Evolutionary conservation across 2,329 filamentous ascomycete species (phyloP).

Genomic region (Scedosporium aurantiacum): DNA sequence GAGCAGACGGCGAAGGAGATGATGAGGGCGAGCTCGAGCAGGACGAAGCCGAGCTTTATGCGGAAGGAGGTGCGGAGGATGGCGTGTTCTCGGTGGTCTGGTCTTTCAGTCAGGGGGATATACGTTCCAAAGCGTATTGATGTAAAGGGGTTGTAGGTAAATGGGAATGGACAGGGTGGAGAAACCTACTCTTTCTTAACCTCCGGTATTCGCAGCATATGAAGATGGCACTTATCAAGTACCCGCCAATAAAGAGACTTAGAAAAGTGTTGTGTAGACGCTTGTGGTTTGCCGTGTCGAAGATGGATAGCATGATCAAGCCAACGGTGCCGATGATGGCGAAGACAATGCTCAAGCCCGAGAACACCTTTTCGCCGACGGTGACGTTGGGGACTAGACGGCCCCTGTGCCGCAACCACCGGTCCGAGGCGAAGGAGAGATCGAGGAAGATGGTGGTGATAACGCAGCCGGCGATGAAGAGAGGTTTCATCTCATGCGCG

Average conservation of each 20-base stretch:
- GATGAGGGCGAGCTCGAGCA: slow-evolving; percentile 64
- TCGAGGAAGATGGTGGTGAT: slow-evolving; percentile 73
- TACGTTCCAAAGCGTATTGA: neutral
- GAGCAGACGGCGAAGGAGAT: slow-evolving; percentile 58
- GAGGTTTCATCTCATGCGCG: slow-evolving; percentile 53
- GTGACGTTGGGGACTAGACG: slow-evolving; percentile 65
- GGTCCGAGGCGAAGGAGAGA: slow-evolving; percentile 67
- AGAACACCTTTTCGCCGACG: slow-evolving; percentile 50
- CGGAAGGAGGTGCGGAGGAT: slow-evolving; percentile 72
- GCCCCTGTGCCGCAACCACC: slow-evolving; percentile 73
- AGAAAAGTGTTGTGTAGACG: slow-evolving; percentile 66
- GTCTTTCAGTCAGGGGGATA: neutral
- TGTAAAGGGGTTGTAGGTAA: neutral
- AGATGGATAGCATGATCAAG: slow-evolving; percentile 72
- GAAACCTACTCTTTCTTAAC: slow-evolving; percentile 55
- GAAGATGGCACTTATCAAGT: slow-evolving; percentile 75
- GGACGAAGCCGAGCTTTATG: slow-evolving; percentile 75
- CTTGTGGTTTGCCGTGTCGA: slow-evolving; percentile 65
- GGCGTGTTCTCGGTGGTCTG: slow-evolving; percentile 61
- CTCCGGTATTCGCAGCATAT: slow-evolving; percentile 86
- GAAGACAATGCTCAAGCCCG: slow-evolving; percentile 49
- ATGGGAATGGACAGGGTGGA: neutral
- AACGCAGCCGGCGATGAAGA: slow-evolving; percentile 64
- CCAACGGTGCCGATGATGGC: slow-evolving; percentile 68
- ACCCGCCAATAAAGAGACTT: slow-evolving; percentile 73